Evolutionary conservation across 352 stramenopile genomes (phyloP).

Genomic region (Phytophthora chlamydospora): DNA sequence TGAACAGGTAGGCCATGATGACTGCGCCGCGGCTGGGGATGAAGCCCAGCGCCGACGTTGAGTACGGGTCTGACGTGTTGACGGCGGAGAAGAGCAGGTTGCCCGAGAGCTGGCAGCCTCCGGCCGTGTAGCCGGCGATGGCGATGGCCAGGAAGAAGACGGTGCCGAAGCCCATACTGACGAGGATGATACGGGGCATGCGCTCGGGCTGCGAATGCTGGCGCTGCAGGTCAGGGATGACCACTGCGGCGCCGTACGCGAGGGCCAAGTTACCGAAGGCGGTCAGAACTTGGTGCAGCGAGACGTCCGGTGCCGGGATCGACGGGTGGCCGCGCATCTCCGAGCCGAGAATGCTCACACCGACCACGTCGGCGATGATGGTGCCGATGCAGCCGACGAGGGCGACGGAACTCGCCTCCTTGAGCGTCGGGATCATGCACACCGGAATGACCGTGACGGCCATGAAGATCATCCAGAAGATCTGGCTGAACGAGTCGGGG

Average conservation of each 20-base stretch:
- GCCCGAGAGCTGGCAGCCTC: conserved; percentile 49
- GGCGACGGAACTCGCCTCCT: conserved; percentile 29
- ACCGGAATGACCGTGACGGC: conserved; percentile 39
- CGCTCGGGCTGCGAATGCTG: conserved; percentile 53
- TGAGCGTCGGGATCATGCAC: conserved; percentile 43
- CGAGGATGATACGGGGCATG: conserved; percentile 50
- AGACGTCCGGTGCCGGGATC: conserved; percentile 33
- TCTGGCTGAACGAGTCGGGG: conserved; percentile 50
- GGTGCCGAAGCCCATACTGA: conserved; percentile 43
- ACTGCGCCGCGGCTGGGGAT: conserved; percentile 34
- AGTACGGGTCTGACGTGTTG: conserved; percentile 32
- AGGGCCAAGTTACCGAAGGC: conserved; percentile 42
- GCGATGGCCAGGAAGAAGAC: conserved; percentile 50
- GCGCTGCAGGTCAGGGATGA: conserved; percentile 42
- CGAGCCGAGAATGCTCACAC: conserved; percentile 37
- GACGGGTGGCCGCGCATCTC: conserved; percentile 40
- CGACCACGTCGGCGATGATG: conserved; percentile 38
- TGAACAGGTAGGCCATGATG: conserved; percentile 47
- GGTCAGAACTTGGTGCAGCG: conserved; percentile 38
- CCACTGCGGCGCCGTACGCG: conserved; percentile 34
- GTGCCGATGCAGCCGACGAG: conserved; percentile 40
- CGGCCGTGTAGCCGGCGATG: conserved; percentile 40
- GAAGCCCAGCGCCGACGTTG: conserved; percentile 33
- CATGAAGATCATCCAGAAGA: conserved; percentile 50
- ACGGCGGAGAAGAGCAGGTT: conserved; percentile 44